Evolutionary conservation across 2,329 filamentous ascomycete genomes (phyloP), one percentile per base, ranked within the genome.

Genomic region (Fusarium austroafricanum): DNA sequence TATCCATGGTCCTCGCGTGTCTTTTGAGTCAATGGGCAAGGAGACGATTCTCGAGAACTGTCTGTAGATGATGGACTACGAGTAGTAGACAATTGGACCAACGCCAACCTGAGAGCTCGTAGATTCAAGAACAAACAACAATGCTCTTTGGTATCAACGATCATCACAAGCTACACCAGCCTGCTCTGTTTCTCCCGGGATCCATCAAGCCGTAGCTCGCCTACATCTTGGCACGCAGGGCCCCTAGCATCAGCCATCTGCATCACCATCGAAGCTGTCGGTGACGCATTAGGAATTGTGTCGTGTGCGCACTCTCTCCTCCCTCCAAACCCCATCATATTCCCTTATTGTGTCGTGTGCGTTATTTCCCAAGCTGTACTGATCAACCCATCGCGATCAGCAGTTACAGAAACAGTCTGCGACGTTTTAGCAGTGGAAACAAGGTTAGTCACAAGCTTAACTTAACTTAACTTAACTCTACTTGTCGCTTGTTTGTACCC

Each of bases 221-320:
- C 52, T 55, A 23, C 33, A 37, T 18, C 64, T 66, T 67, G 61
- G 56, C 58, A 39, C 55, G 40, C 56, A 67, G 23, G n/a, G 10
- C 38, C 43, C 55, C 56, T 33, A 42, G 56, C 46, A 29, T 35
- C 35, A 42, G 21, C 47, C 23, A 44, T 61, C 42, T 33, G 49
- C 64, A 59, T 54, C 46, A 42, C 43, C 28, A 49, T 40, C 42
- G 49, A 54, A 65, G 46, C 26, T 10, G 20, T 67, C 55, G 71
- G 67, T 71, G 67, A 73, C 67, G 39, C 45, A 64, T 61, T 67
- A 43, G 71, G 71, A 57, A 55, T 10, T 65, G 38, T 64, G 67
- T 73, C 69, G 67, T 28, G 59, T 73, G 57, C 68, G 57, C 68
- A 65, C 52, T 6, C 20, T 11, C 31, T 44, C 37, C 26, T n/a